Evolutionary conservation across 1,139 yeast species (phyloP), one percentile per base, ranked within the genome.

Genomic region (Geotrichum candidum): DNA sequence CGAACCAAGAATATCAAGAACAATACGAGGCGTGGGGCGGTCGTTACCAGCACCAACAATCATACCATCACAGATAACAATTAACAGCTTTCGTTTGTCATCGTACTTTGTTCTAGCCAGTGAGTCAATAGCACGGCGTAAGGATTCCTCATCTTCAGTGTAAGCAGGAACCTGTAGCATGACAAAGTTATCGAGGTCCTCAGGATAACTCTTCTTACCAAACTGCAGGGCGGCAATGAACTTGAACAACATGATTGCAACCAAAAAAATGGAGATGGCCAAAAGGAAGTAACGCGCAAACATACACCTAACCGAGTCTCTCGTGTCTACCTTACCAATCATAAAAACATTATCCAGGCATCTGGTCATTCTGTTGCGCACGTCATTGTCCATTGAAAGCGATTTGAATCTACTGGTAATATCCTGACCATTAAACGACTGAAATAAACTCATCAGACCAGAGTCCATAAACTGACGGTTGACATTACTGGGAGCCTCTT

Each of bases 41-140:
- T 77, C 80, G 64, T 77, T 77, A 46, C 80, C 80, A 25, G 78
- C 75, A 64, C 80, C 80, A 25, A 75, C 74, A 69, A 77, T 76
- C 76, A 76, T 76, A 69, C 80, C 80, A 63, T 77, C 80, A 62
- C 80, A 77, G 41, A 77, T 69, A 22, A 77, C 72, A 23, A 76
- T 68, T 55, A 77, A 68, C 51, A 77, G 69, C 66, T 77, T 77
- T 53, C 80, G 73, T 66, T 76, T 76, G 60, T 77, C 79, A 60
- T 77, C 80, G 55, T 77, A 77, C 61, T 75, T 70, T 38, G 75
- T 69, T 35, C 77, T 68, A 3, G 80, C 77, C 56, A 77, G 64
- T 2, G 80, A 77, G 60, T 77, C 80, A 55, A 77, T 77, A 7
- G 80, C 80, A 15, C 79, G 72, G 22, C 80, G 72, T 55, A 77